Evolutionary conservation across 2,329 filamentous ascomycete species (phyloP), one percentile per base, ranked within the genome.

Genomic region (Colletotrichum sp.): DNA sequence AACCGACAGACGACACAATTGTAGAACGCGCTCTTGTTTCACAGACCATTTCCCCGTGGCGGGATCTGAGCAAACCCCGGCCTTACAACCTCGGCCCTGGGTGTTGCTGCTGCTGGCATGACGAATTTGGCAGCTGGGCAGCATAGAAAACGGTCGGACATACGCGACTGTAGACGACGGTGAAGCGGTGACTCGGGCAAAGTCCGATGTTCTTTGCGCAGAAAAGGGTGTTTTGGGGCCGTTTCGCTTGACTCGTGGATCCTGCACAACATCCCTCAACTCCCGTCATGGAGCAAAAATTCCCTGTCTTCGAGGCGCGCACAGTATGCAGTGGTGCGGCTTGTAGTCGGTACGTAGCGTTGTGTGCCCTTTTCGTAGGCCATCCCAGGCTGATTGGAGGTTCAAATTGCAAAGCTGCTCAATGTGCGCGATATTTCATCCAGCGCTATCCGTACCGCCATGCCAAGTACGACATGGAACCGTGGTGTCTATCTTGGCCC

Each of bases 181-280:
- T 39, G 71, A 66, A 66, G 71, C 74, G 66, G 71, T 67, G 71
- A 71, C 65, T 74, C 75, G 75, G 75, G 64, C 75, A 77, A 77
- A 77, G 65, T 75, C 71, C 71, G 75, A 71, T 49, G 10, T 70
- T 57, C 34, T 70, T 13, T 62, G 65, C 28, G 52, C 30, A 65
- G 32, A 69, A 77, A 36, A 57, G 44, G 15, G 24, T 75, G 75
- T 77, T 77, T 77, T 77, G 75, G 71, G 60, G 75, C 71, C 60
- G 75, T 77, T 77, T 82, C 78, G 80, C 82, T 84, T 83, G 82
- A 83, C 82, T 84, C 82, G 80, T 81, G 81, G 81, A 80, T 82
- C 78, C 81, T 83, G 82, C 81, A 82, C 80, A 83, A 79, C 82
- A 83, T 83, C 78, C 71, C 59, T 59, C 65, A 65, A 60, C 70